A percentile compares a stretch with the other conserved stretches of the same genome.
phyloP scores from a whole-genome alignment of 148 eudicot species.

The Silene conica region DNA sequence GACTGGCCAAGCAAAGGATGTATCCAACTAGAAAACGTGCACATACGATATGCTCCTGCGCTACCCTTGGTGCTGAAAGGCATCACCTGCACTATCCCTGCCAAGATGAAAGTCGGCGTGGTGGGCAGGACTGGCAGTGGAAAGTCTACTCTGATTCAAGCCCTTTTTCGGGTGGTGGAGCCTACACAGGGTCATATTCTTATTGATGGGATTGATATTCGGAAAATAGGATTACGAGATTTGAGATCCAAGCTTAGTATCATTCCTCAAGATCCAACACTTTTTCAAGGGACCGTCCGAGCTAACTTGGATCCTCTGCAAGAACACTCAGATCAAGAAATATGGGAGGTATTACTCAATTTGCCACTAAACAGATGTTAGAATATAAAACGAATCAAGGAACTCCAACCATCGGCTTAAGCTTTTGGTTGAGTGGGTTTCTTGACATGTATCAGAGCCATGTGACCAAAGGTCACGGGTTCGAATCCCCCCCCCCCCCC shows the following conservation, averaged over 20 bases:
- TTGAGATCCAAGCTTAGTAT: slow-evolving; percentile 80
- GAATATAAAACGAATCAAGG: no score
- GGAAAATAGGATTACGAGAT: slow-evolving; percentile 65
- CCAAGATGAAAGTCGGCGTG: slow-evolving; percentile 65
- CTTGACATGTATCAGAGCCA: no score
- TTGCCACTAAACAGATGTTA: no score
- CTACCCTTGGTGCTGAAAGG: slow-evolving; percentile 77
- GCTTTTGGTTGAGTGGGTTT: no score
- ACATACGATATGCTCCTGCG: slow-evolving; percentile 61
- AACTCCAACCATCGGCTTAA: no score
- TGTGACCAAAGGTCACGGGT: no score
- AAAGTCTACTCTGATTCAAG: slow-evolving; percentile 90
- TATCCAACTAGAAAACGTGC: slow-evolving; percentile 54
- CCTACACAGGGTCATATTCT: slow-evolving; percentile 63
- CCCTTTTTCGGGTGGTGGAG: slow-evolving; percentile 85
- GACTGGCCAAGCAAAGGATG: slow-evolving; percentile 72
- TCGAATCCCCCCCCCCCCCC: no score
- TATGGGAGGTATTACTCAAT: slow-evolving; percentile 62
- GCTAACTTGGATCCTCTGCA: slow-evolving; percentile 72
- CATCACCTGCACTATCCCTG: slow-evolving; percentile 64
- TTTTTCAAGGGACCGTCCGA: slow-evolving; percentile 86
- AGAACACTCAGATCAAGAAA: slow-evolving; percentile 60
- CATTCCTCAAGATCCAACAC: slow-evolving; percentile 89
- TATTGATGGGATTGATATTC: slow-evolving; percentile 71
- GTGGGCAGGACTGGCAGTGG: slow-evolving; percentile 97